Percentiles rank a stretch among this genome's conserved stretches.
These are phyloP conservation scores for Mastigamoeba balamuthi DNA, from an alignment of 78 protist genomes.

Conservation along the genomic window DNA sequence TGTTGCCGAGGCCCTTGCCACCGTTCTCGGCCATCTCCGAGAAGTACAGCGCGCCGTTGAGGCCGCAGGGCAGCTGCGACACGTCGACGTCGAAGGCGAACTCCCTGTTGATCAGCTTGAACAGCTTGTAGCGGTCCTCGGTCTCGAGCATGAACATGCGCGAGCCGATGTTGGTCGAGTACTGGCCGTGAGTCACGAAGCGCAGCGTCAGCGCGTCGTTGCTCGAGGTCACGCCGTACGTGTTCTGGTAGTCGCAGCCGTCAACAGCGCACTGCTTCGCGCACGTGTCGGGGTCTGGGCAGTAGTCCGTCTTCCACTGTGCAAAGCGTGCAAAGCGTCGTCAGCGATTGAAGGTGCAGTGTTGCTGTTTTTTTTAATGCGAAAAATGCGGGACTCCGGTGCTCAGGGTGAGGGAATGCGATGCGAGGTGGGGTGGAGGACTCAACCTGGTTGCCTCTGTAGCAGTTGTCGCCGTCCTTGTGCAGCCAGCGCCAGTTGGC, in stretches of 20 bases:
- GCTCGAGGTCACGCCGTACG: constrained; percentile 29
- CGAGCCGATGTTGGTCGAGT: constrained; percentile 49
- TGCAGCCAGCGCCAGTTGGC: constrained; percentile 59
- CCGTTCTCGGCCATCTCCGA: constrained; percentile 57
- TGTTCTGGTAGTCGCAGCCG: constrained; percentile 21
- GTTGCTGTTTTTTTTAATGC: too few species aligned
- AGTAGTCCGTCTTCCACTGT: constrained; percentile 16
- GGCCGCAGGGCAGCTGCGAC: constrained; percentile 41
- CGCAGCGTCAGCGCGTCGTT: constrained; percentile 11
- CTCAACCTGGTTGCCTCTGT: too few species aligned
- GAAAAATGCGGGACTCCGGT: too few species aligned
- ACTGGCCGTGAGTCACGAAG: constrained; percentile 26
- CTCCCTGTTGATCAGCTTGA: constrained; percentile 34
- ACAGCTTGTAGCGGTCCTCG: constrained; percentile 29
- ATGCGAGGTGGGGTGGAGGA: too few species aligned
- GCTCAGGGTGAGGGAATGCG: too few species aligned
- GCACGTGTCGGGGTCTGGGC: constrained; percentile 40
- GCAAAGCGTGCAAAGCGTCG: too few species aligned
- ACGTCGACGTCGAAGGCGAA: constrained; percentile 60
- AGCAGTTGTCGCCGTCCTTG: constrained; percentile 28
- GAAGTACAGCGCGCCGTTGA: constrained; percentile 62
- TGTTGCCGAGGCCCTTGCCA: constrained; percentile 18
- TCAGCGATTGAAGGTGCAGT: too few species aligned
- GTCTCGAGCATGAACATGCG: constrained; percentile 37
- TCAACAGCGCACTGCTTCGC: constrained; percentile 27